Conservation (phyloP, 352 stramenopile species). For the Pythium myriotylum region DNA sequence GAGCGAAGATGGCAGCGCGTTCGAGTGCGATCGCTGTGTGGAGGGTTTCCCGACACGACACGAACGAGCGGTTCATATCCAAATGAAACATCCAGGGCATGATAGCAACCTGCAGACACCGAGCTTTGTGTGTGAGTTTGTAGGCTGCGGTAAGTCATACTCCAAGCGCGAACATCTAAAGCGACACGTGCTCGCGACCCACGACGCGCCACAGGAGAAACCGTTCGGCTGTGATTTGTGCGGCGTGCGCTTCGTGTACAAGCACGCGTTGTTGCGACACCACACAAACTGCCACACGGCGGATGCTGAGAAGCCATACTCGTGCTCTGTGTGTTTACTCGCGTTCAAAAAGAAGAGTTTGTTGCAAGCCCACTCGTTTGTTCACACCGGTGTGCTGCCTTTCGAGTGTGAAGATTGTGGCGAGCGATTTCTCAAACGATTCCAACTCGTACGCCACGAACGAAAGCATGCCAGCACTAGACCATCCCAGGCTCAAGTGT, state of each 20-base stretch:
- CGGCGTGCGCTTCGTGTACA: conserved; percentile 62
- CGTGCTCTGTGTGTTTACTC: conserved; percentile 61
- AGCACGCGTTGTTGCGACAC: conserved; percentile 65
- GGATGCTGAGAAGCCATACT: conserved; percentile 39
- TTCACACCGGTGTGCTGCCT: conserved; percentile 73
- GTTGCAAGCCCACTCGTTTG: conserved; percentile 74
- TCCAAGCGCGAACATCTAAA: conserved; percentile 66
- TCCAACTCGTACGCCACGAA: conserved; percentile 54
- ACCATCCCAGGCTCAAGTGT: conserved; percentile 43
- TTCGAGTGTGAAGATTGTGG: conserved; percentile 71
- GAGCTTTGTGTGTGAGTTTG: conserved; percentile 42
- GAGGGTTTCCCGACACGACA: conserved; percentile 26
- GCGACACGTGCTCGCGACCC: conserved; percentile 51
- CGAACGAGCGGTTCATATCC: conserved; percentile 33
- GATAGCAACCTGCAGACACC: conserved; percentile 22
- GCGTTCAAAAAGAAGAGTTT: conserved; percentile 84
- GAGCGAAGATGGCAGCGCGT: conserved; percentile 3
- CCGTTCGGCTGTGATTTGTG: conserved; percentile 63
- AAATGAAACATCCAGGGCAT: conserved; percentile 13
- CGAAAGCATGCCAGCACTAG: conserved; percentile 32
- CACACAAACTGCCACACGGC: conserved; percentile 47
- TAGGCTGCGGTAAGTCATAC: conserved; percentile 57
- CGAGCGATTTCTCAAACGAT: conserved; percentile 65
- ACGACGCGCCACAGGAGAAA: conserved; percentile 42
- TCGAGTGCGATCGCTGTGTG: conserved; percentile 28